Evolutionary conservation across 108 stramenopile genomes (phyloP), one percentile per base, ranked within the genome.

Genomic region (Parmales sp.): DNA sequence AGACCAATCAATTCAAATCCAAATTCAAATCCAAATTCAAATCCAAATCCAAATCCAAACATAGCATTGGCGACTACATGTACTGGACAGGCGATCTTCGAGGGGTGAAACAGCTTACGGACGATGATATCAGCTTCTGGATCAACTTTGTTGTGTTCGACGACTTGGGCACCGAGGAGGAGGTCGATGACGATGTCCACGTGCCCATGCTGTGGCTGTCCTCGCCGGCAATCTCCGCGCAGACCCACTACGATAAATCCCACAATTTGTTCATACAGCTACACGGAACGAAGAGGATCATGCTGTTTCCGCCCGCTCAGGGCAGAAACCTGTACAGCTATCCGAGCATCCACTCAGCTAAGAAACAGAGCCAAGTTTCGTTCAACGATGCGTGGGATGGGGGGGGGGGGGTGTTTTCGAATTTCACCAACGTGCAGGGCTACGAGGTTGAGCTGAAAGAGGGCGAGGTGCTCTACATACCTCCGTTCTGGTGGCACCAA

Each of bases 181-280:
- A 60, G 4, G 13, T 19, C 31, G 29, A 28, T 16, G 64, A 65
- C 13, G 64, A 65, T 20, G 64, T 65, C 16, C 16, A n/a, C 64
- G 13, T 65, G 7, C 71, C 71, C 13, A 72, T 72, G 71, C 25
- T 72, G 38, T 72, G 71, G 71, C 11, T 72, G 38, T 66, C 64
- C 8, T 65, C 65, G 38, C 64, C 65, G 7, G 66, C 45, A 2
- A 65, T 72, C 1, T 39, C 64, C 23, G 71, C 71, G 8, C 71
- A 72, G 23, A 66, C 71, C 6, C 71, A 72, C 63, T 72, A 72
- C 66, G 71, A 72, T 39, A 66, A 54, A 31, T 37, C 38, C 39
- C 71, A 72, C 66, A 72, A 72, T 23, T 28, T 66, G 22, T 46
- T 72, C 38, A n/a, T 50, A 8, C 71, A 72, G 25, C 26, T 72